These are phyloP conservation scores for Pseudogymnoascus sp. DNA, from an alignment of 2,329 filamentous ascomycete species.

Conservation along the genomic window DNA sequence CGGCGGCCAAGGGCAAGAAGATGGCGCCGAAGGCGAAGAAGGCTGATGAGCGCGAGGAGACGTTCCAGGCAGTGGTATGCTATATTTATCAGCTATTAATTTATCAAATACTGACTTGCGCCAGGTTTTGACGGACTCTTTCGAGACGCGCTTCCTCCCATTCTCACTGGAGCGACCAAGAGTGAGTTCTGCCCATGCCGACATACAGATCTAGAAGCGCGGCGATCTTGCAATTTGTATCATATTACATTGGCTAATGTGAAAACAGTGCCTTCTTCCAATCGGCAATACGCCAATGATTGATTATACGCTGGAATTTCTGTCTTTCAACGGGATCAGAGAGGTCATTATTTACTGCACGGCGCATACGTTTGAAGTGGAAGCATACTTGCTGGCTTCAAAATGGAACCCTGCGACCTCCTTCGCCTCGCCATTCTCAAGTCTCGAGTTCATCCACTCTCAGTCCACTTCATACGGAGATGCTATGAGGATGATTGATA, in stretches of 20 bases:
- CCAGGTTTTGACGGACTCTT: slow-evolving; percentile 86
- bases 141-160: slow-evolving; percentile 83
- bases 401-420: slow-evolving; percentile 66
- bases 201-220: neutral
- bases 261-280: slow-evolving; percentile 74
- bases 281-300: slow-evolving; percentile 91
- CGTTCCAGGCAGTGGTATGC: slow-evolving; percentile 30
- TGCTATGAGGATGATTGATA: slow-evolving; percentile 88
- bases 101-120: slow-evolving; percentile 14
- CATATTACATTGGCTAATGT: slow-evolving; percentile 19
- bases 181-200: slow-evolving; percentile 44
- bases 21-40: slow-evolving; percentile 20
- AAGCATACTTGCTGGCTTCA: slow-evolving; percentile 75
- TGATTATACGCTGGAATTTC: slow-evolving; percentile 94
- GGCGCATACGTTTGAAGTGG: slow-evolving; percentile 77
- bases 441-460: slow-evolving; percentile 75
- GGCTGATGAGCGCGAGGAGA: slow-evolving; percentile 29
- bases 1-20: slow-evolving; percentile 24
- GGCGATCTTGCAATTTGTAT: neutral
- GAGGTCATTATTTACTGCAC: slow-evolving; percentile 91
- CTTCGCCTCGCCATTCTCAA: slow-evolving; percentile 61
- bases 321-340: slow-evolving; percentile 90
- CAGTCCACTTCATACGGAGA: slow-evolving; percentile 84
- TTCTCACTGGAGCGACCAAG: slow-evolving; percentile 84
- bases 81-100: neutral